Evolutionary conservation across 2,329 filamentous ascomycete species (phyloP).

Genomic region (Diaporthe caulivora): DNA sequence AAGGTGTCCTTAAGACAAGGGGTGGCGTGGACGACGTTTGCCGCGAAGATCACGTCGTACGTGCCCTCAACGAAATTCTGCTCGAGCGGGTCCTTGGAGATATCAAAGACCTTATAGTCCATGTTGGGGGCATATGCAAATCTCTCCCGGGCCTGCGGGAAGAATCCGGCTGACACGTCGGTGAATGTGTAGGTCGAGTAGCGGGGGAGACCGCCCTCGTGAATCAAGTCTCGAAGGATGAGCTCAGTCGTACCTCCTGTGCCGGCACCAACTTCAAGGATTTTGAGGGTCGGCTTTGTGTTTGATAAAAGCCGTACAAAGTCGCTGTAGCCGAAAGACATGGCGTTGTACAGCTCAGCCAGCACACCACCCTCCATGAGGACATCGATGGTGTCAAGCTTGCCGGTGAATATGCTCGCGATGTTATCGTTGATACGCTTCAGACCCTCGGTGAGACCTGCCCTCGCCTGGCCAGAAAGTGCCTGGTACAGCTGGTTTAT

Average conservation of each 20-base stretch:
- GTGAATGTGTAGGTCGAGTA: slow-evolving; percentile 42
- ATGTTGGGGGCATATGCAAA: slow-evolving; percentile 8
- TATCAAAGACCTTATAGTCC: slow-evolving; percentile 43
- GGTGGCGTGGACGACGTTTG: slow-evolving; percentile 49
- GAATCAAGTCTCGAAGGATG: slow-evolving; percentile 33
- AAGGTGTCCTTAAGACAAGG: slow-evolving; percentile 42
- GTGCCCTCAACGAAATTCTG: slow-evolving; percentile 47
- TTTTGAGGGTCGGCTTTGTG: slow-evolving; percentile 42
- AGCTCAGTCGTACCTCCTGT: slow-evolving; percentile 51
- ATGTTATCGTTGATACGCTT: not conserved
- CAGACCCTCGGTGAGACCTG: not conserved
- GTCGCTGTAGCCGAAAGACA: slow-evolving; percentile 28
- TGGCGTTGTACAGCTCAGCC: slow-evolving; percentile 27
- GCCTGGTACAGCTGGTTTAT: not conserved
- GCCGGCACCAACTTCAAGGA: slow-evolving; percentile 51
- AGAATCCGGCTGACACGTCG: slow-evolving; percentile 39
- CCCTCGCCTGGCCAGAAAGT: not conserved
- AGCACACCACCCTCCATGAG: slow-evolving; percentile 12
- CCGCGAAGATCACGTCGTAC: slow-evolving; percentile 49
- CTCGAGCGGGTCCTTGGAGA: slow-evolving; percentile 44
- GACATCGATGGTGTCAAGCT: slow-evolving; percentile 21
- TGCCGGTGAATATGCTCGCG: not conserved
- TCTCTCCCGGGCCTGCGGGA: not conserved
- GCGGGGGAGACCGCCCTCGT: not conserved
- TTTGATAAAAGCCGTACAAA: slow-evolving; percentile 18